These are phyloP conservation scores for Laburnicola sp. DNA, from an alignment of 2,329 filamentous ascomycete genomes.

Conservation along the genomic window DNA sequence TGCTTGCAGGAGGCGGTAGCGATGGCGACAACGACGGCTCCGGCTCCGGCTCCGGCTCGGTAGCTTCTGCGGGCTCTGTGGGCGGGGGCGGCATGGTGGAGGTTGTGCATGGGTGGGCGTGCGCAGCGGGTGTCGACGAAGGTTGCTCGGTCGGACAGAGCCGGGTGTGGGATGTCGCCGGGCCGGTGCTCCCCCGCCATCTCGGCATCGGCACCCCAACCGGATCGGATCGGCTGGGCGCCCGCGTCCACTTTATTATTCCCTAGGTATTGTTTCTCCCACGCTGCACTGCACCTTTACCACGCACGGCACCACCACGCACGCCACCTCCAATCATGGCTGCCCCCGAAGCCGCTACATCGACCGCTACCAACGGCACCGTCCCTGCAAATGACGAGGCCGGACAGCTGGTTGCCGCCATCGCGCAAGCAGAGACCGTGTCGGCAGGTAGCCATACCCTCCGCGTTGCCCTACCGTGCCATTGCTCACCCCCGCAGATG, in stretches of 20 bases:
- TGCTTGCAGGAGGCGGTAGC: constrained; percentile 32
- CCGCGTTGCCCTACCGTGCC: not conserved
- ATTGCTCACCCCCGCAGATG: constrained; percentile 60
- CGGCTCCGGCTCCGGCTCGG: constrained; percentile 29
- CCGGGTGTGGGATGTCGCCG: too few species aligned
- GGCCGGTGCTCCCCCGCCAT: too few species aligned
- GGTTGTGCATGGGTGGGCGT: too few species aligned
- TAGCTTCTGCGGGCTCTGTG: constrained; percentile 25
- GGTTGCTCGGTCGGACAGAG: too few species aligned
- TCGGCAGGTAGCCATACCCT: constrained; percentile 38
- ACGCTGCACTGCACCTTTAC: too few species aligned
- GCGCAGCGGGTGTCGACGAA: too few species aligned
- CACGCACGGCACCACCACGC: too few species aligned
- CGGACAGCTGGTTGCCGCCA: constrained; percentile 43
- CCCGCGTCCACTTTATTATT: too few species aligned
- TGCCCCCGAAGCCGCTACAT: constrained; percentile 7
- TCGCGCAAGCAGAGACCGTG: constrained; percentile 47
- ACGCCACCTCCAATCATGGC: too few species aligned
- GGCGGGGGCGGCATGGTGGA: constrained; percentile 12
- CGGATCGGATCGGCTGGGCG: too few species aligned
- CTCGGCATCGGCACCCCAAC: too few species aligned
- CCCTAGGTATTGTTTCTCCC: too few species aligned
- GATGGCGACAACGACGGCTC: constrained; percentile 22
- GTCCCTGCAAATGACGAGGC: constrained; percentile 39
- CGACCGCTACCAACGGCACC: constrained; percentile 18